Evolutionary conservation across 768 basidiomycete genomes (phyloP).

Genomic region (Stropharia rugosoannulata): DNA sequence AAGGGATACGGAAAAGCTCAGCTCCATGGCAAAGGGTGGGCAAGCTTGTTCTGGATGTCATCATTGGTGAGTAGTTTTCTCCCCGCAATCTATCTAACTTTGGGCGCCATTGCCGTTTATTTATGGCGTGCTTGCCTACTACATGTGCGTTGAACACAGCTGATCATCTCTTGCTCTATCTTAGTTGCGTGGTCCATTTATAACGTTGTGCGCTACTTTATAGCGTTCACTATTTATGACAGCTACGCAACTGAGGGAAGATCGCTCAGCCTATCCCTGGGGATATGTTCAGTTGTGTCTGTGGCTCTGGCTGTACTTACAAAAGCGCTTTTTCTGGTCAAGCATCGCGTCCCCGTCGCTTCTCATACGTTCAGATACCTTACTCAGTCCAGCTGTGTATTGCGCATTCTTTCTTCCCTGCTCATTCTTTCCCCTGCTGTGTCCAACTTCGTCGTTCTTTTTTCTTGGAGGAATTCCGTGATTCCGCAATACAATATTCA

Average conservation of each 20-base stretch:
- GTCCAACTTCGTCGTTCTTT: conserved; percentile 54
- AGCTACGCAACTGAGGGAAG: conserved; percentile 35
- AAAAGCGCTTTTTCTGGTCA: conserved; percentile 37
- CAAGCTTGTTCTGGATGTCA: conserved; percentile 29
- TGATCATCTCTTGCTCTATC: conserved; percentile 1
- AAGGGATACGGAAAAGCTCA: conserved; percentile 23
- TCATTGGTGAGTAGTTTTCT: conserved; percentile 35
- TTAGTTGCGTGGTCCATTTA: conserved; percentile 62
- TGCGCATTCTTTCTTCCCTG: conserved; percentile 44
- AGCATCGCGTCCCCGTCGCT: conserved; percentile 33
- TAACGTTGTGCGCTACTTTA: conserved; percentile 62
- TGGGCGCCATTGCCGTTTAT: neutral
- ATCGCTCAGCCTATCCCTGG: conserved; percentile 45
- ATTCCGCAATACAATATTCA: conserved; percentile 33
- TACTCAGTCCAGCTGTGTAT: conserved; percentile 24
- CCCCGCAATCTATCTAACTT: neutral
- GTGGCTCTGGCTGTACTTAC: conserved; percentile 38
- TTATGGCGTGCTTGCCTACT: neutral
- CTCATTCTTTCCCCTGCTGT: conserved; percentile 52
- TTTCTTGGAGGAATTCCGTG: conserved; percentile 47
- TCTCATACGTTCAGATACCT: conserved; percentile 29
- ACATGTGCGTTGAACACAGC: neutral
- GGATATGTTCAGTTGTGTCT: conserved; percentile 41
- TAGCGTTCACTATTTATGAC: conserved; percentile 50
- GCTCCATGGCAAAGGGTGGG: conserved; percentile 26